A percentile compares a stretch with the other conserved stretches of the same genome.
These are phyloP conservation scores for Stemphylium vesicarium DNA, from an alignment of 2,329 filamentous ascomycete species.

Conservation along the genomic window DNA sequence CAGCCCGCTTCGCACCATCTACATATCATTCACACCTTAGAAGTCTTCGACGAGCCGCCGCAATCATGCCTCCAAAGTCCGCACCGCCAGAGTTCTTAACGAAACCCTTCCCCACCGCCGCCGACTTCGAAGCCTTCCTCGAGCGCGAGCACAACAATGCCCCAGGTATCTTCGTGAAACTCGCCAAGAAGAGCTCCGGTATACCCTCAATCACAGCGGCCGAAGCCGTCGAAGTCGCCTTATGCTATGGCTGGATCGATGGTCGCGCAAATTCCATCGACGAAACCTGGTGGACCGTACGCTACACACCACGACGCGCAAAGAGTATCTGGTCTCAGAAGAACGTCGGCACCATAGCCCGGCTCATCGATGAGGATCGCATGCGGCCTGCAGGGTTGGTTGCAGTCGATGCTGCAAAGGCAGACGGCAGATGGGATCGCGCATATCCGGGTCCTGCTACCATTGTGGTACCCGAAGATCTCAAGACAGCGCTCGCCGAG, in stretches of 20 bases:
- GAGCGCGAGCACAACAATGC: constrained; percentile 43
- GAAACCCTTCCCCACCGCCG: constrained; percentile 13
- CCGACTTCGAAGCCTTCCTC: constrained; percentile 36
- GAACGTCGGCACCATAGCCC: constrained; percentile 61
- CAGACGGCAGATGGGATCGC: constrained; percentile 64
- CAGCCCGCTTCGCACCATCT: not conserved
- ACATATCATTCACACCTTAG: not conserved
- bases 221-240: constrained; percentile 62
- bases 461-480: constrained; percentile 58
- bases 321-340: constrained; percentile 66
- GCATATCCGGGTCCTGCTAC: constrained; percentile 61
- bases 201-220: constrained; percentile 54
- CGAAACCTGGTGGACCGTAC: constrained; percentile 58
- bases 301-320: constrained; percentile 64
- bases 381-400: constrained; percentile 58
- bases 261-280: constrained; percentile 59
- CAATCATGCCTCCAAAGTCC: constrained; percentile 11
- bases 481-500: constrained; percentile 52
- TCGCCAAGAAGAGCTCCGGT: constrained; percentile 57
- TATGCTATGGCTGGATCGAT: constrained; percentile 70
- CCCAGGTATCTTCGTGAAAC: constrained; percentile 56
- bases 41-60: not conserved
- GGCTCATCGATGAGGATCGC: constrained; percentile 54
- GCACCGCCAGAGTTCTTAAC: constrained; percentile 9
- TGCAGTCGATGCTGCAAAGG: constrained; percentile 62